phyloP scores from a whole-genome alignment of 2,329 filamentous ascomycete genomes.

The Phaeosphaeriaceae sp. region DNA sequence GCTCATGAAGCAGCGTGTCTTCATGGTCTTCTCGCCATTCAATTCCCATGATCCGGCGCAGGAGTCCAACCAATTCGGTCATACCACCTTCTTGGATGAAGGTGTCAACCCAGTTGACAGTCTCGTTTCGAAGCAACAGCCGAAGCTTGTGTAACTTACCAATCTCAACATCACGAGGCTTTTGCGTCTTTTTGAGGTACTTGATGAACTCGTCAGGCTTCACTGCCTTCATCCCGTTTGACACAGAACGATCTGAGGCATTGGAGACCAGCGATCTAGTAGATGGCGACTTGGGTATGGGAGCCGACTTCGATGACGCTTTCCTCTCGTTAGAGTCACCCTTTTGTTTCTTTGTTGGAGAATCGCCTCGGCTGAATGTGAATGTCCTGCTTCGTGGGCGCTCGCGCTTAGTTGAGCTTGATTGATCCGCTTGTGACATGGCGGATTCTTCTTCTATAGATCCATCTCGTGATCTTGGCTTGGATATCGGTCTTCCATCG shows the following conservation, averaged over 20 bases:
- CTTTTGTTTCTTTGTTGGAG: conserved; percentile 77
- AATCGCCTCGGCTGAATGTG: conserved; percentile 75
- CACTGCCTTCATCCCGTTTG: conserved; percentile 75
- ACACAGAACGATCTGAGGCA: conserved; percentile 64
- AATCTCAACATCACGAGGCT: conserved; percentile 87
- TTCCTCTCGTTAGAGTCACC: conserved; percentile 60
- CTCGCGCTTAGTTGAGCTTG: conserved; percentile 49
- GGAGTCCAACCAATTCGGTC: conserved; percentile 83
- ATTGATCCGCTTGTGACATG: conserved; percentile 12
- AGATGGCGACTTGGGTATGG: conserved; percentile 69
- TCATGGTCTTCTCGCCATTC: conserved; percentile 99
- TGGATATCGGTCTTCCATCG: conserved; percentile 30
- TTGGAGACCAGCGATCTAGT: conserved; percentile 61
- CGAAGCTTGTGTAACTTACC: conserved; percentile 93
- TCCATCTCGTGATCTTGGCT: conserved; percentile 48
- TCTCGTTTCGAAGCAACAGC: conserved; percentile 89
- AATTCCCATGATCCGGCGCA: conserved; percentile 91
- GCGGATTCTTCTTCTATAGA: conserved; percentile 29
- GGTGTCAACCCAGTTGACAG: conserved; percentile 90
- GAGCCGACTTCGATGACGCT: conserved; percentile 71
- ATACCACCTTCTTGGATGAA: conserved; percentile 92
- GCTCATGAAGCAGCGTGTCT: conserved; percentile 89
- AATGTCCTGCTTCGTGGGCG: conserved; percentile 76
- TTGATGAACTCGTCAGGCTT: conserved; percentile 83
- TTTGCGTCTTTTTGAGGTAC: conserved; percentile 80